Evolutionary conservation across 345 rosid genomes (phyloP).

Genomic region (Stellera chamaejasme): DNA sequence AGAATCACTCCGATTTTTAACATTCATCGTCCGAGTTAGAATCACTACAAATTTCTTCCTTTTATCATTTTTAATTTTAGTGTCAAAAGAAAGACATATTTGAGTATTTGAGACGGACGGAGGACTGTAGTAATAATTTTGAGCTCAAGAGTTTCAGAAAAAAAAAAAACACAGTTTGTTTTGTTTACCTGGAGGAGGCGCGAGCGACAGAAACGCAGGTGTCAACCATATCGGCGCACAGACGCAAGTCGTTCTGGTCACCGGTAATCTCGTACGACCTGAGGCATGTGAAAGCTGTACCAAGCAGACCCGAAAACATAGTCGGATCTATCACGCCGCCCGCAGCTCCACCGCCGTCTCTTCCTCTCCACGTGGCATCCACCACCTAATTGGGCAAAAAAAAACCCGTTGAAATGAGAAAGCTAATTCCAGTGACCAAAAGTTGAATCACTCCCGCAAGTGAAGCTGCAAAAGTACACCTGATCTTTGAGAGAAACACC

Average conservation of each 20-base stretch:
- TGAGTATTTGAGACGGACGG: too few relatives aligned
- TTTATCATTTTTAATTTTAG: too few relatives aligned
- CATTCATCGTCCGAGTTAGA: too few relatives aligned
- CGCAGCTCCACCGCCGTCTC: slow-evolving; percentile 11
- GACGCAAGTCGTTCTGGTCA: slow-evolving; percentile 40
- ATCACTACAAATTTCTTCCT: too few relatives aligned
- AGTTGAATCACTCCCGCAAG: too few relatives aligned
- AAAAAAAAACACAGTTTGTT: too few relatives aligned
- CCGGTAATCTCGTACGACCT: slow-evolving; percentile 70
- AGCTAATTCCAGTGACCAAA: too few relatives aligned
- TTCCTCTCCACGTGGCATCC: slow-evolving; percentile 48
- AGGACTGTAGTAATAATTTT: too few relatives aligned
- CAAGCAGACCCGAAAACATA: slow-evolving; percentile 60
- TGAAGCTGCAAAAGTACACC: slow-evolving; percentile 19
- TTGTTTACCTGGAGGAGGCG: slow-evolving; percentile 45
- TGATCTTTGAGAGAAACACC: slow-evolving; percentile 67
- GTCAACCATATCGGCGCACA: slow-evolving; percentile 58
- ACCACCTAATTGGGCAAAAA: slow-evolving; percentile 36
- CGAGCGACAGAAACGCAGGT: slow-evolving; percentile 40
- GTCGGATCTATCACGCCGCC: slow-evolving; percentile 44
- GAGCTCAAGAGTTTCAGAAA: too few relatives aligned
- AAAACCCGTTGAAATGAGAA: too few relatives aligned
- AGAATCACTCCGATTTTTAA: too few relatives aligned
- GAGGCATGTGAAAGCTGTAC: slow-evolving; percentile 74
- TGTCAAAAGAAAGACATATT: too few relatives aligned